Base-by-base conservation (phyloP, 345 rosid genomes). In the Toxicodendron radicans region DNA sequence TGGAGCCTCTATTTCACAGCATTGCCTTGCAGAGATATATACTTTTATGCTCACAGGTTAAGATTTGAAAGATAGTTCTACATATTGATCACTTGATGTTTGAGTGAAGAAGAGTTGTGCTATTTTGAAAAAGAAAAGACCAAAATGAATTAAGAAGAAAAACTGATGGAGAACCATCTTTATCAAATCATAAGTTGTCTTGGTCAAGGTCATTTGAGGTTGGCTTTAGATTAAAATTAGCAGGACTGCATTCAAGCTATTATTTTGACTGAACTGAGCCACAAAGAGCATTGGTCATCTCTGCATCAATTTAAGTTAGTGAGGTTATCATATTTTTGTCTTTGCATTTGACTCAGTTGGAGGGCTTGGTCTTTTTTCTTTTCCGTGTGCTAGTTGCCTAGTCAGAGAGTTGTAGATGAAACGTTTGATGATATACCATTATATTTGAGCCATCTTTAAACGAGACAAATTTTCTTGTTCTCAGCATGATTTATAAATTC, bases 21-120 rank as follows among this genome's bases (percentile, higher is more conserved):
- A 68, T 86, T 27, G 97, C 92, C 30, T 83, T 95, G 86, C 97
- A 95, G 85, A 89, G 85, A 79, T 95, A 95, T 79, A 66, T 91
- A 61, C 85, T 93, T 59, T 70, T 95, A 10, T 95, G 99, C 84
- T 85, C 94, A 51, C 90, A 92, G 99, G 98, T 95, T 59, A 38
- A 56, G 65, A 53, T 62, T 68, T 27, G 48, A 61, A 20, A 58
- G 16, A 64, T 52, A 52, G 18, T 68, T 59, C 59, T 69, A 57
- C 62, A 17, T 51, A 27, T 27, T 27, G 30, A 27, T 41, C 41
- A n/a, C 23, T 24, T 53, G 21, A 16, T 58, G 30, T 13, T 17
- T 66, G 61, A 38, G 43, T 38, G 43, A 38, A 6, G 4, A 35
- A 35, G 43, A 38, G 43, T 38, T 38, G 43, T 38, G 27, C 27